phyloP scores from a whole-genome alignment of 2,329 filamentous ascomycete genomes.

The Phoma herbarum region DNA sequence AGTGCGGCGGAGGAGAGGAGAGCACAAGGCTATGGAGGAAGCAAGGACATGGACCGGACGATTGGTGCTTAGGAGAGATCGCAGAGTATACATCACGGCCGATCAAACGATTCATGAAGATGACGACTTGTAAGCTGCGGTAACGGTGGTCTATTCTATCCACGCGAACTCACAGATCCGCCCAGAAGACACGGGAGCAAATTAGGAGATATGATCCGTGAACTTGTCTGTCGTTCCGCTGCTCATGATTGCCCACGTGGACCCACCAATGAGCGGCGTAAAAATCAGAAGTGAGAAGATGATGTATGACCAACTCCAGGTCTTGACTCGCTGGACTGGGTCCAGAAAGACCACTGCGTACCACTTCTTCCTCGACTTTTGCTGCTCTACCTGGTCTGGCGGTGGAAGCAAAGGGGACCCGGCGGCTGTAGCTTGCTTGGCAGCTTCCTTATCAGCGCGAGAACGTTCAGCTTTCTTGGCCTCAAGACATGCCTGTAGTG shows the following conservation, averaged over 20 bases:
- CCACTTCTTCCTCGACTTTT: not conserved
- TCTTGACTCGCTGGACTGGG: not conserved
- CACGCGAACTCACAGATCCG: not conserved
- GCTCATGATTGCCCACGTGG: not conserved
- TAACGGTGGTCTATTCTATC: not conserved
- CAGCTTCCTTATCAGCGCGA: not conserved
- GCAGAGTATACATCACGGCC: not conserved
- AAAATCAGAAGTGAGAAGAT: not conserved
- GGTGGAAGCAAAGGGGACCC: not conserved
- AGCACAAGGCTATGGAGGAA: conserved; percentile 63
- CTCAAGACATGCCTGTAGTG: not conserved
- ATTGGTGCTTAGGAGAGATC: conserved; percentile 52
- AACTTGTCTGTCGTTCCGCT: not conserved
- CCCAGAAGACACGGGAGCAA: not conserved
- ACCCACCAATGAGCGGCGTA: not conserved
- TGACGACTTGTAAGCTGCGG: not conserved
- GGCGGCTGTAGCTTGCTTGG: not conserved
- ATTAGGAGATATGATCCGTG: not conserved
- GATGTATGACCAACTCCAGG: not conserved
- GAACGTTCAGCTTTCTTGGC: not conserved
- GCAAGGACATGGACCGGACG: conserved; percentile 55
- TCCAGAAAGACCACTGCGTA: not conserved
- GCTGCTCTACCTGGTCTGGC: not conserved
- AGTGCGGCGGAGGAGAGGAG: conserved; percentile 55
- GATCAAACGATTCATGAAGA: not conserved